Conservation (phyloP, 129 eudicot species). For the Dittrichia graveolens region DNA sequence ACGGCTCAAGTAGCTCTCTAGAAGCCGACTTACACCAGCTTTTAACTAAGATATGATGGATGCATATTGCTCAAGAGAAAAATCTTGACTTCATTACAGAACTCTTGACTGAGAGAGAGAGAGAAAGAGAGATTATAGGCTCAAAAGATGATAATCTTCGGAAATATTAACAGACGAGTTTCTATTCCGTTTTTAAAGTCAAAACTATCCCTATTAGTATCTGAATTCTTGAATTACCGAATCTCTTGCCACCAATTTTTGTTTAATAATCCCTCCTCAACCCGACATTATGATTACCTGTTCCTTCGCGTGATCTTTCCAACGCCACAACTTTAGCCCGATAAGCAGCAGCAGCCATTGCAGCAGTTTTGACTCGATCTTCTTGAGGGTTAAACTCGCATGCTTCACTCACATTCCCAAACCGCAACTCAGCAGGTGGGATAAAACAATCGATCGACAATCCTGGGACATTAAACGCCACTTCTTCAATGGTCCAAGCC, state of each 20-base stretch:
- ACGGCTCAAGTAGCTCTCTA: constrained; percentile 19
- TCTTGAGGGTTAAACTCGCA: constrained; percentile 55
- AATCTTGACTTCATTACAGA: constrained; percentile 1
- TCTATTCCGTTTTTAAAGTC: constrained; percentile 30
- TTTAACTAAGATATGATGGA: constrained; percentile 7
- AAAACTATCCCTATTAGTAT: constrained; percentile 44
- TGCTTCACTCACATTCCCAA: constrained; percentile 50
- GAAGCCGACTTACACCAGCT: constrained; percentile 9
- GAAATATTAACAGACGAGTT: constrained; percentile 52
- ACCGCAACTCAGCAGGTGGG: constrained; percentile 85
- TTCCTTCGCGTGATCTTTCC: constrained; percentile 45
- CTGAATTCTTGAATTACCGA: background rate
- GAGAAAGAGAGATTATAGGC: constrained; percentile 16
- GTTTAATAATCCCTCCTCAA: constrained; percentile 50
- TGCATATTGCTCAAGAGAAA: constrained; percentile 12
- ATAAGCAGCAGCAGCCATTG: constrained; percentile 60
- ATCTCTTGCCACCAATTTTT: constrained; percentile 1
- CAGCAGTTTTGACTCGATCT: constrained; percentile 58
- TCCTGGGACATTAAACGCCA: constrained; percentile 88
- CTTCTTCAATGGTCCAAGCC: constrained; percentile 95
- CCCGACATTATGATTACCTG: constrained; percentile 36
- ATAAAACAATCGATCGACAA: constrained; percentile 83
- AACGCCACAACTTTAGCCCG: constrained; percentile 71
- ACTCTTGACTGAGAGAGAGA: constrained; percentile 32
- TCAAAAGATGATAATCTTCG: constrained; percentile 26